Base-by-base conservation (phyloP, 1,284 basidiomycete species). In the Sphagnurus paluster region DNA sequence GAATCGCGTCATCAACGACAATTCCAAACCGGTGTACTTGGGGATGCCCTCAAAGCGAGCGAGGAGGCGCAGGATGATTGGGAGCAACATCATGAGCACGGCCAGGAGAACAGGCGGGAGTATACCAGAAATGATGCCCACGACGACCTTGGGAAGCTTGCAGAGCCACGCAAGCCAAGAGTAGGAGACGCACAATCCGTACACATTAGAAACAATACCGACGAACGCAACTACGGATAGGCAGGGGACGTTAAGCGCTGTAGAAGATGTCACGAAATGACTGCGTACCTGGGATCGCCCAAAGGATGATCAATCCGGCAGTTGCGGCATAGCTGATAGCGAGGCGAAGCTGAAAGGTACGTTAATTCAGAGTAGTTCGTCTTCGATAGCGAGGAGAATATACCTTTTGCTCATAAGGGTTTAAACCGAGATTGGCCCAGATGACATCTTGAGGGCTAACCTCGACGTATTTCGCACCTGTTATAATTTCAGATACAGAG, bases 111-210 rank as follows among this genome's bases (percentile, higher is more conserved):
- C 85, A 0, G 93, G 82, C 3, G 96, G 93, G 1, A 97, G 71
- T 47, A 97, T 83, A 80, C 93, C 93, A 30, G 69, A 82, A 56
- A 99, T 89, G 64, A 98, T 93, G 56, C 93, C 93, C 34, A 89
- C 69, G 21, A 88, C 76, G 11, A 74, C 55, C 0, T 39, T 10
- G 0, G 88, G 88, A 1, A 95, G 70, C 0, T 55, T 68, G 68
- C 87, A 89, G 36, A 98, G 73, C 95, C 95, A 98, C 0, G 77
- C 72, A 3, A 98, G 75, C 84, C 87, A 98, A 0, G 59, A 53
- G 5, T 79, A 80, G 1, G 74, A 78, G 3, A 52, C 48, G 62
- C 89, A 91, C 0, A 98, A 75, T 11, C 81, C 69, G 47, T 84
- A 68, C 33, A 98, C 72, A 63, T 98, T 98, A 21, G 88, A 90